phyloP scores from a whole-genome alignment of 768 basidiomycete genomes.

The Lactifluus subvellereus region DNA sequence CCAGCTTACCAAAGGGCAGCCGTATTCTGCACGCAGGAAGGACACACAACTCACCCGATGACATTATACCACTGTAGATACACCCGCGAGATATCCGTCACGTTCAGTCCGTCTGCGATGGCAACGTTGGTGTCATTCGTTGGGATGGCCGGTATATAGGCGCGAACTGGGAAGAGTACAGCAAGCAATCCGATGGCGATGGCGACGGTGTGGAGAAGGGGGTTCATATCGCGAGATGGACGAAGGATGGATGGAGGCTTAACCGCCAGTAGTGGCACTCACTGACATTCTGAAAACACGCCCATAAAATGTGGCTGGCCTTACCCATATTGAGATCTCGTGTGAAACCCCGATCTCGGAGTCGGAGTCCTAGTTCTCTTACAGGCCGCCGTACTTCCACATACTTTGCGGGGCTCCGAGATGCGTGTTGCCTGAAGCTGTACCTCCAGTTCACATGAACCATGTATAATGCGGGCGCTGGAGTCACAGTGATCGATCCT shows the following conservation, averaged over 20 bases:
- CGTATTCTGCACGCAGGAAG: not conserved
- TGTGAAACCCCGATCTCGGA: not conserved
- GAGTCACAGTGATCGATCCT: too few relatives aligned
- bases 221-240: not conserved
- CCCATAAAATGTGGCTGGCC: not conserved
- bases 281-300: conserved; percentile 8
- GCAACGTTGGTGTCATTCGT: conserved; percentile 56
- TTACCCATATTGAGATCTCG: not conserved
- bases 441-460: too few relatives aligned
- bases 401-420: too few relatives aligned
- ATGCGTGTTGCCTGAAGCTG: not conserved
- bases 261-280: not conserved
- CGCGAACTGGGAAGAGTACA: conserved; percentile 27
- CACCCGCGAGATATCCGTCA: conserved; percentile 53
- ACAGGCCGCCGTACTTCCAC: too few relatives aligned
- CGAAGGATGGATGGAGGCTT: not conserved
- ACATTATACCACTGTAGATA: conserved; percentile 57
- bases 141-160: conserved; percentile 67
- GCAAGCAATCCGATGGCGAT: conserved; percentile 3
- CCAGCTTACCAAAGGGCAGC: not conserved
- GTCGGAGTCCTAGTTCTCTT: too few relatives aligned
- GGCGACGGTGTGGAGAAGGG: not conserved
- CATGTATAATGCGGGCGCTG: too few relatives aligned
- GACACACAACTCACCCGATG: conserved; percentile 24
- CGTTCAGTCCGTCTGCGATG: conserved; percentile 42